Conservation (phyloP, 73 alveolate species). For the Paramecium primaurelia region DNA sequence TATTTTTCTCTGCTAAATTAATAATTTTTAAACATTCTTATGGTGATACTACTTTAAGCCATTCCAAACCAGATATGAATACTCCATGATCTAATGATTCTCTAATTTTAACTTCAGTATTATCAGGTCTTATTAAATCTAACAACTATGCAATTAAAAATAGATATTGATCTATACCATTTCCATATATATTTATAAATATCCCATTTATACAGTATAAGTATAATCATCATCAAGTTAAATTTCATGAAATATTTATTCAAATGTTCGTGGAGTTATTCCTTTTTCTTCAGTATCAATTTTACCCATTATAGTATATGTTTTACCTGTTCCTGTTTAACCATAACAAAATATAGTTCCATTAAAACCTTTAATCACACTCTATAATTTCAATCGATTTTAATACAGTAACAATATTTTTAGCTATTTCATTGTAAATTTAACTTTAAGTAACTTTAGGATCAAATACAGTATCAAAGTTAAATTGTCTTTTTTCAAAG, state of each 20-base stretch:
- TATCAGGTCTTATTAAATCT: slow-evolving; percentile 90
- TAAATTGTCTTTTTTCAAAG: slow-evolving; percentile 78
- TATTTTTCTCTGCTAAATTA: slow-evolving; percentile 84
- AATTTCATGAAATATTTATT: slow-evolving; percentile 77
- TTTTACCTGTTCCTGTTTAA: slow-evolving; percentile 97
- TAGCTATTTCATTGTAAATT: slow-evolving; percentile 75
- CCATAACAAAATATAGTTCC: slow-evolving; percentile 98
- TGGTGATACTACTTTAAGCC: slow-evolving; percentile 80
- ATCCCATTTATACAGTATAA: slow-evolving; percentile 73
- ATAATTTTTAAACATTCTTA: slow-evolving; percentile 77
- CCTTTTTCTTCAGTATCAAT: slow-evolving; percentile 79
- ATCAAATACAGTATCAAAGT: slow-evolving; percentile 80
- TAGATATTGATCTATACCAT: slow-evolving; percentile 60
- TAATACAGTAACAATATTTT: slow-evolving; percentile 75
- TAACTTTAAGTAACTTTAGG: slow-evolving; percentile 76
- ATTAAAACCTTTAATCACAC: slow-evolving; percentile 92
- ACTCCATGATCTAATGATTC: slow-evolving; percentile 94
- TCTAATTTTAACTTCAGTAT: slow-evolving; percentile 82
- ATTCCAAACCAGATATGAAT: slow-evolving; percentile 79
- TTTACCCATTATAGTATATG: slow-evolving; percentile 94
- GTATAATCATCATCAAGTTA: slow-evolving; percentile 61
- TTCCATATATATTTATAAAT: slow-evolving; percentile 93
- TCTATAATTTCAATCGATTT: slow-evolving; percentile 31
- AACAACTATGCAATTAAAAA: slow-evolving; percentile 52
- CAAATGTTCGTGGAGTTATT: slow-evolving; percentile 89